Evolutionary conservation across 345 rosid genomes (phyloP), one percentile per base, ranked within the genome.

Genomic region (Sisymbrium altissimum): DNA sequence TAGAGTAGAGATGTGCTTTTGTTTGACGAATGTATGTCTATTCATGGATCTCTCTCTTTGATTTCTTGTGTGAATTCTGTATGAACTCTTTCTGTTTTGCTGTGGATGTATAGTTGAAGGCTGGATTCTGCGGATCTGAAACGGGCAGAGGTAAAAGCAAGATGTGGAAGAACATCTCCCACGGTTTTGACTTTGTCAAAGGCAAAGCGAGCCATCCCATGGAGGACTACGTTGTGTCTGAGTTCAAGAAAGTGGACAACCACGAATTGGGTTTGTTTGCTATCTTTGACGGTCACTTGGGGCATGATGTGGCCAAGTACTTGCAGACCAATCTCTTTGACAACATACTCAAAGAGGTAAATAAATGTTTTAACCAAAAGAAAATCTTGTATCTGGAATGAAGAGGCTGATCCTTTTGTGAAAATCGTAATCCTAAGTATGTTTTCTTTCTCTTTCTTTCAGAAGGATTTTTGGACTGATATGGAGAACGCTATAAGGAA

Each of bases 281-380:
- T 17, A 89, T 90, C 75, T 93, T 85, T 38, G 98, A 93, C 41
- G 98, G 98, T 46, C 97, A 93, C 80, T 80, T 83, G 73, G 98
- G 98, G 5, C 92, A 91, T 64, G 95, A 82, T 77, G 96, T 92
- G 3, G 96, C 98, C 60, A 82, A 64, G 50, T 93, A 91, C 80
- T 73, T 93, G 77, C 93, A 91, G 59, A 83, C 40, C 13, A 86
- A 89, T 83, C 85, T 93, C 64, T 93, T 93, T 78, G 80, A 77
- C 68, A 90, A 86, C 74, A 93, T 93, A 36, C 71, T 91, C 78
- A 87, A 85, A 72, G 84, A 90, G 93, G 97, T 93, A 81, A 53
- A 5, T 17, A 13, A 44, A 4, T 61, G 15, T 56, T 32, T 21
- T 60, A 27, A 27, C 13, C 25, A 23, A 3, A 23, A 23, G 3